Evolutionary conservation across 306 rosid species (phyloP).

Genomic region (Vigna trinervia): DNA sequence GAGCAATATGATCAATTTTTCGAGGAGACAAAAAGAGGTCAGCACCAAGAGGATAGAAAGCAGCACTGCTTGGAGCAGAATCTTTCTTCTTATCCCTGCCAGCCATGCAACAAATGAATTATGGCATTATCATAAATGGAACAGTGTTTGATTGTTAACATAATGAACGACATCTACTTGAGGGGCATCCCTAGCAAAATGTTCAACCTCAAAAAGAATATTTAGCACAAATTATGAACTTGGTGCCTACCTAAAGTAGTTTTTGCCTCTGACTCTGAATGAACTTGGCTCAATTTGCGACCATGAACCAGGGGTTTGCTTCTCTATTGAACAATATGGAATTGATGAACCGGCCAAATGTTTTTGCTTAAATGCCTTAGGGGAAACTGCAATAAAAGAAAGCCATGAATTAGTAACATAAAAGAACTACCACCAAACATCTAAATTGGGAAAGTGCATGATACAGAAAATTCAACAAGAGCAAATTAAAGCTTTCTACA

Average conservation of each 20-base stretch:
- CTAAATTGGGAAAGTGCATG: constrained; percentile 2
- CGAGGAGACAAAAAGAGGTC: constrained; percentile 79
- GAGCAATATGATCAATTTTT: constrained; percentile 91
- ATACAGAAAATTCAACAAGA: constrained; percentile 23
- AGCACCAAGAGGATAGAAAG: constrained; percentile 83
- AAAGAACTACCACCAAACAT: constrained; percentile 30
- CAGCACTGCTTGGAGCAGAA: constrained; percentile 72
- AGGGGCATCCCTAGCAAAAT: constrained; percentile 33
- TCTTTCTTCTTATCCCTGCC: constrained; percentile 97
- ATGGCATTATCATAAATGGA: constrained; percentile 28
- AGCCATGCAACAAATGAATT: constrained; percentile 45
- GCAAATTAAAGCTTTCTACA: neutral
- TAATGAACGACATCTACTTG: neutral
- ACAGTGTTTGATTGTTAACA: neutral
- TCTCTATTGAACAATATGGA: constrained; percentile 70
- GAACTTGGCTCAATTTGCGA: constrained; percentile 82
- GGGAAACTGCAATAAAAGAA: constrained; percentile 67
- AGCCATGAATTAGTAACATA: constrained; percentile 42
- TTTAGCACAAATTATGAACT: neutral
- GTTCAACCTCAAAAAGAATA: constrained; percentile 18
- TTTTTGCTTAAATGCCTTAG: constrained; percentile 67
- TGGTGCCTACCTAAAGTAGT: constrained; percentile 68
- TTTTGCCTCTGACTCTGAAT: constrained; percentile 88
- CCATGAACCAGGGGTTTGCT: constrained; percentile 82
- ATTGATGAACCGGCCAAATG: constrained; percentile 73